These are phyloP conservation scores for Calonectria crousiana DNA, from an alignment of 2,329 filamentous ascomycete species.

Conservation along the genomic window DNA sequence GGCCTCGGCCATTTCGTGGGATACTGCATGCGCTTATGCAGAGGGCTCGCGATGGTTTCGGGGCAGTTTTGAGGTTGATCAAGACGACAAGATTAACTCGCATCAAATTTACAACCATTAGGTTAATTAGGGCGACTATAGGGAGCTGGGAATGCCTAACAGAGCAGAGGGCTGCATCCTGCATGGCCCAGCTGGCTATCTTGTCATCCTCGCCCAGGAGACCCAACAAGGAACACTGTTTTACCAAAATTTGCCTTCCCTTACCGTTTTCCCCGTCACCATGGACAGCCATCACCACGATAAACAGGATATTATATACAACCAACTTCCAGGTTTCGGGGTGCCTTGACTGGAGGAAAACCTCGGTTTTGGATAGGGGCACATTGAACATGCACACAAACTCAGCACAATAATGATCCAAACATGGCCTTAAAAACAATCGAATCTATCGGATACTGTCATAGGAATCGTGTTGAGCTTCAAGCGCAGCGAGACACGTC, in stretches of 20 bases:
- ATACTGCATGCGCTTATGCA: no score
- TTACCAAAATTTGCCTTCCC: neutral
- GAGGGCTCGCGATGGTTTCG: no score
- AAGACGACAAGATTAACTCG: neutral
- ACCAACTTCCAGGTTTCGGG: neutral
- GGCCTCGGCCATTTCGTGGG: constrained; percentile 28
- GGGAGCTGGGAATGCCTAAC: neutral
- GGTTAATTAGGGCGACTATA: neutral
- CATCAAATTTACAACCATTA: neutral
- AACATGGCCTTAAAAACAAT: neutral
- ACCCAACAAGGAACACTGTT: neutral
- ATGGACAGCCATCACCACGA: neutral
- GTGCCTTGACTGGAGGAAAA: neutral
- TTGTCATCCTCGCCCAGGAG: neutral
- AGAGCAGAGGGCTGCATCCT: constrained; percentile 9
- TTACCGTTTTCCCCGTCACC: neutral
- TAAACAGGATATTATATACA: neutral
- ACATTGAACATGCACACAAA: neutral
- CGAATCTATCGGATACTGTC: neutral
- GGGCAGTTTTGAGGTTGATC: neutral
- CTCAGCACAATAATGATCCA: neutral
- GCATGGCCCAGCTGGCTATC: neutral
- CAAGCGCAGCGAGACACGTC: neutral
- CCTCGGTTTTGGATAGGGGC: neutral
- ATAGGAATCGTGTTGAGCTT: neutral